A percentile compares a stretch with the other conserved stretches of the same genome.
phyloP scores from a whole-genome alignment of 2,329 filamentous ascomycete genomes.

The Laburnicola sp. region DNA sequence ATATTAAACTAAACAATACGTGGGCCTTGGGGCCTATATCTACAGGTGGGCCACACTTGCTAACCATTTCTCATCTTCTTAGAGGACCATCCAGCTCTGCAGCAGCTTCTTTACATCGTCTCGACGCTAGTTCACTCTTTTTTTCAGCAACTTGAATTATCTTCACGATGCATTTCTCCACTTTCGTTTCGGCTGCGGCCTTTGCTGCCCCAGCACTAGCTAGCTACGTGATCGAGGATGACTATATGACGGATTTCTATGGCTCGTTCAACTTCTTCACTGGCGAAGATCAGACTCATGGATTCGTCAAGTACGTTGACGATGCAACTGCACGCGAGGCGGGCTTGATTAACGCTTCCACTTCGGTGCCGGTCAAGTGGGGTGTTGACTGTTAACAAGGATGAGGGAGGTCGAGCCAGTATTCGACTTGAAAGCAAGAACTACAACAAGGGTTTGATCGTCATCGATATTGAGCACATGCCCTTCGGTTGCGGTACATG shows the following conservation, averaged over 20 bases:
- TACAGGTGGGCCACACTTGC: constrained; percentile 10
- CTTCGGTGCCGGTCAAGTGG: constrained; percentile 21
- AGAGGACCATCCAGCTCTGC: constrained; percentile 3
- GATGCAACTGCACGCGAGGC: too few relatives aligned
- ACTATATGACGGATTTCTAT: constrained; percentile 50
- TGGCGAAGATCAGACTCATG: constrained; percentile 46
- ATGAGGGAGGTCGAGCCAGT: constrained; percentile 43
- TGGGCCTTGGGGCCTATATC: constrained; percentile 27
- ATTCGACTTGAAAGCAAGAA: constrained; percentile 50
- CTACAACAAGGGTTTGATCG: constrained; percentile 51
- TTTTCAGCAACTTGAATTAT: constrained; percentile 28
- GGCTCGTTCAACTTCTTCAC: constrained; percentile 39
- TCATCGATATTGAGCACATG: constrained; percentile 52
- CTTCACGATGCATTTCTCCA: constrained; percentile 42
- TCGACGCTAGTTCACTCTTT: constrained; percentile 33
- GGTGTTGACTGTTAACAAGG: constrained; percentile 49
- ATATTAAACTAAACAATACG: neutral
- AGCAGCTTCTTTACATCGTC: constrained; percentile 15
- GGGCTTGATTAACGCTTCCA: constrained; percentile 19
- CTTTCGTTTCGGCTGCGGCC: constrained; percentile 38
- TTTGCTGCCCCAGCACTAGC: constrained; percentile 43
- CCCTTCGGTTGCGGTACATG: constrained; percentile 49
- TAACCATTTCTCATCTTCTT: neutral
- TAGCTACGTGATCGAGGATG: constrained; percentile 46
- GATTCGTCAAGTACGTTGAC: constrained; percentile 20